Conservation (phyloP, 176 grass and related monocot species). For the Ananas comosus region DNA sequence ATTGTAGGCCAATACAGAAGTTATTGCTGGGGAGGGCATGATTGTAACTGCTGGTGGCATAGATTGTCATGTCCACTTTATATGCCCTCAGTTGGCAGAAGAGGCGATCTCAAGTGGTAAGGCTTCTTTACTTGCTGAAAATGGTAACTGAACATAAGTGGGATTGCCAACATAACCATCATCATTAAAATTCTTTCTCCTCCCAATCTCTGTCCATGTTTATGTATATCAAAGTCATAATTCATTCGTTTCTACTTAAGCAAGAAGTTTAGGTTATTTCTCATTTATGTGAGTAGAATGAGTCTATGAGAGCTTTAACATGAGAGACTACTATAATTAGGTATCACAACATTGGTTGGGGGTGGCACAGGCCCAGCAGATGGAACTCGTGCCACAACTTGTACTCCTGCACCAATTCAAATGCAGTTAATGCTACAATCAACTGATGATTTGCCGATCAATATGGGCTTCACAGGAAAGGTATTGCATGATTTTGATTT, state of each 20-base stretch:
- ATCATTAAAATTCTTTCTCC: too few relatives aligned
- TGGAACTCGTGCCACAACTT: constrained; percentile 97
- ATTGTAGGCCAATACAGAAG: constrained; percentile 86
- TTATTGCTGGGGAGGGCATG: constrained; percentile 83
- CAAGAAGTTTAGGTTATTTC: too few relatives aligned
- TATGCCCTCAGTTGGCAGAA: constrained; percentile 81
- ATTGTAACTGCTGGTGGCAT: constrained; percentile 95
- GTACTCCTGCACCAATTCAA: constrained; percentile 75
- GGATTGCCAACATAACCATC: background rate
- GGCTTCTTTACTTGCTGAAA: constrained; percentile 15
- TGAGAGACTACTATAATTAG: constrained; percentile 23
- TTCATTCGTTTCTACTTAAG: too few relatives aligned
- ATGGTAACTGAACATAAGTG: background rate
- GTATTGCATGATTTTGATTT: constrained; percentile 15
- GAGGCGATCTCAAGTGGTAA: constrained; percentile 85
- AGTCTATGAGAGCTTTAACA: constrained; percentile 5
- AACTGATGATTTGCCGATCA: constrained; percentile 79
- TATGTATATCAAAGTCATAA: too few relatives aligned
- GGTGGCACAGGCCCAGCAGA: constrained; percentile 96
- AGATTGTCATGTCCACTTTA: constrained; percentile 96
- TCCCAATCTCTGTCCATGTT: too few relatives aligned
- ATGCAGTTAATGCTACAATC: constrained; percentile 96
- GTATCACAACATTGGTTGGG: constrained; percentile 88
- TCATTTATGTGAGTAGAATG: too few relatives aligned
- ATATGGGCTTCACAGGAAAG: constrained; percentile 91